These are phyloP conservation scores for Patellifolia procumbens DNA, from an alignment of 179 eudicot genomes.

Conservation along the genomic window DNA sequence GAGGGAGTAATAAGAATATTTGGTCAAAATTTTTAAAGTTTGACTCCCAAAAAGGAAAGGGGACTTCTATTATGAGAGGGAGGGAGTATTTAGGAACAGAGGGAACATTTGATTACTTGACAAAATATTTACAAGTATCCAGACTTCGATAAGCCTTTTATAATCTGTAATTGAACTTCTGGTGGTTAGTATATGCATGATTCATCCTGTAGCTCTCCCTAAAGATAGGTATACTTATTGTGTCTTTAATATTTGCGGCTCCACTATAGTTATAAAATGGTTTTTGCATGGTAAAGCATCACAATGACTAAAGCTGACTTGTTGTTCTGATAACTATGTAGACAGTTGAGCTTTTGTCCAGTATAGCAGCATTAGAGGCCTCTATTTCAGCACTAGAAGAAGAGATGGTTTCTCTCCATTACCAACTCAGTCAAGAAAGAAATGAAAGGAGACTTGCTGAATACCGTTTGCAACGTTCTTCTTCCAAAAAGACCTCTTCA, in stretches of 20 bases:
- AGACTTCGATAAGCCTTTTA: background rate
- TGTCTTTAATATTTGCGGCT: background rate
- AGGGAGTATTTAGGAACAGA: too few species aligned
- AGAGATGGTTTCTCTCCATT: conserved; percentile 39
- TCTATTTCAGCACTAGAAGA: conserved; percentile 35
- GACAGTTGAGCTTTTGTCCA: conserved; percentile 38
- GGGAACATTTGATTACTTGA: background rate
- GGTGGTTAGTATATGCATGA: background rate
- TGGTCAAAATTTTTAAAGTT: too few species aligned
- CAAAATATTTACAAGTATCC: background rate
- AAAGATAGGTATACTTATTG: background rate
- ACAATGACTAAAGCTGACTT: background rate
- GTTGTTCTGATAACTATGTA: conserved; percentile 22
- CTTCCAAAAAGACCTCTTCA: conserved; percentile 30
- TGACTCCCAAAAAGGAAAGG: too few species aligned
- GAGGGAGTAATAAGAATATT: too few species aligned
- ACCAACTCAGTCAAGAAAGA: conserved; percentile 42
- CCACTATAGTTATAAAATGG: background rate
- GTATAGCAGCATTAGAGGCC: conserved; percentile 33
- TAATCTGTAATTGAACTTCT: background rate
- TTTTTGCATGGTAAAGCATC: background rate
- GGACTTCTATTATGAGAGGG: too few species aligned
- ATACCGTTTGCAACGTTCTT: conserved; percentile 33
- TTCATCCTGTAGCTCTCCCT: background rate
- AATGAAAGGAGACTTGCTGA: conserved; percentile 41